These are phyloP conservation scores for Linum trigynum DNA, from an alignment of 345 rosid genomes.

Conservation along the genomic window DNA sequence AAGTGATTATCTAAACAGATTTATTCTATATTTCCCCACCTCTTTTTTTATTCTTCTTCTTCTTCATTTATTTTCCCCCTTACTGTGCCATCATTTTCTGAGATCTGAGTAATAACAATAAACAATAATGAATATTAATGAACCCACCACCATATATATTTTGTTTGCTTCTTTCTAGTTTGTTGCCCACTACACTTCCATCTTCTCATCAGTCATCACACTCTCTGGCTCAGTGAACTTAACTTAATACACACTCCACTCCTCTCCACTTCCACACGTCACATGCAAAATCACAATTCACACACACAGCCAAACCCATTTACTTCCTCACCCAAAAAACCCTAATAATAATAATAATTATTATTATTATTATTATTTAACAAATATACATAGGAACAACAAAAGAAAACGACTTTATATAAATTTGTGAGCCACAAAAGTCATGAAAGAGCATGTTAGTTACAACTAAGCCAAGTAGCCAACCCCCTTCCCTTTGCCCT, in stretches of 20 bases:
- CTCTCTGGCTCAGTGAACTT: slow-evolving; percentile 17
- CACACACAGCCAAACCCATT: no score
- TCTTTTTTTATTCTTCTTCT: no score
- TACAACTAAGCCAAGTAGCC: slow-evolving; percentile 18
- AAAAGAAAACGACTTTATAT: background rate
- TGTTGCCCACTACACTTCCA: slow-evolving; percentile 6
- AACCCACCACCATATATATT: no score
- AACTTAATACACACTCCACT: slow-evolving; percentile 41
- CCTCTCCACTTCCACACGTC: slow-evolving; percentile 21
- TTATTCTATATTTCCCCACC: no score
- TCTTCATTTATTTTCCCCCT: no score
- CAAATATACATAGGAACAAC: background rate
- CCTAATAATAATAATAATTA: background rate
- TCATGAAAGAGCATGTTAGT: slow-evolving; percentile 16
- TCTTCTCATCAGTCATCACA: background rate
- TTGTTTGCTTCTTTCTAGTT: slow-evolving; percentile 1
- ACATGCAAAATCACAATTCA: background rate
- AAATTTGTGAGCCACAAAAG: slow-evolving; percentile 19
- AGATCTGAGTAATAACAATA: no score
- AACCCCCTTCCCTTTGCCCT: background rate
- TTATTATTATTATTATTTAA: background rate
- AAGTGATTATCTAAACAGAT: no score
- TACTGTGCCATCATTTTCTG: no score
- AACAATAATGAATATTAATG: no score
- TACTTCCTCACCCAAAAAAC: no score